Evolutionary conservation across 805 yeast species (phyloP), one percentile per base, ranked within the genome.

Genomic region (Starmerella sp.): DNA sequence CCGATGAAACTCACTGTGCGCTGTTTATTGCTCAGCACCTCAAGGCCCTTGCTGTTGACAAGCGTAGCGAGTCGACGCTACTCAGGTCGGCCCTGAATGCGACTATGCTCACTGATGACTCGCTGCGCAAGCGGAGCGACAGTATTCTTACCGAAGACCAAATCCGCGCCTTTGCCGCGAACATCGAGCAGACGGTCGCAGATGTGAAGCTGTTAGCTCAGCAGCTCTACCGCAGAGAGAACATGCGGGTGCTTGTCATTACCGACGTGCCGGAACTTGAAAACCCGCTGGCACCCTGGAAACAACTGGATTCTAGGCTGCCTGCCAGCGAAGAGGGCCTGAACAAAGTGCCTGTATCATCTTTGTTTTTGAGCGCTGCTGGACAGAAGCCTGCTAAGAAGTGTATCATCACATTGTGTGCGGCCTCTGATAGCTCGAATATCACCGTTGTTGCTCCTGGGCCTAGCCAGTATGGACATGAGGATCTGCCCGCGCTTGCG

Each of bases 361-460:
- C 71, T 49, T 71, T 76, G 6, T 77, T 78, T 44, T 71, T 77
- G 41, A 80, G 93, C 2, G 70, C 72, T 2, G 63, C 77, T 4
- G 95, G 95, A 41, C 57, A 63, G 22, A 55, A 64, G 0, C 80
- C 86, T 46, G 66, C 77, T 2, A 66, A 71, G 2, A 74, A 75
- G 43, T 91, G 93, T 0, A 74, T 70, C 57, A 71, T 91, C 43
- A 76, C 84, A 1, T 76, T 86, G 0, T 80, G 88, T 1, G 90
- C 97, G 5, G 89, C 93, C 0, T 82, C 95, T 0, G 95, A 88
- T 60, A 83, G 96, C 0, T 77, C 91, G 5, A 85, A 79, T 64
- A 71, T 88, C 70, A 72, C 77, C 29, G 66, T 85, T 0, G 69
- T 81, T 6, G 75, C 95, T 0, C 71, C 71, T 1, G 79, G 84